Percentiles rank a stretch among this genome's conserved stretches.
Conservation (phyloP, 257 asterid genomes). For the Fraxinus quadrangulata region DNA sequence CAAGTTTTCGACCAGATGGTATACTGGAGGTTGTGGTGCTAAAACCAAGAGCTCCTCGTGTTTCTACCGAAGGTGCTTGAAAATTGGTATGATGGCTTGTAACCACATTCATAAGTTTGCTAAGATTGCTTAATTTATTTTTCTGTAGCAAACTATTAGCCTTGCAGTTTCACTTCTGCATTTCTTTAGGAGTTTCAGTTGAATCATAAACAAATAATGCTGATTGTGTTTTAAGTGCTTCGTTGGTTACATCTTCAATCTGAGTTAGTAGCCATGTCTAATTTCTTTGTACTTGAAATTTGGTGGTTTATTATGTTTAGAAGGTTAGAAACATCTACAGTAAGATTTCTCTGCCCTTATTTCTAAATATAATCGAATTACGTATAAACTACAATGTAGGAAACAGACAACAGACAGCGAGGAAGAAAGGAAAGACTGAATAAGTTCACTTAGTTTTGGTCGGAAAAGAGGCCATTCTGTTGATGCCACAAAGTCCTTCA, state of each 20-base stretch:
- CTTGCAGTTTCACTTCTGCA: background rate
- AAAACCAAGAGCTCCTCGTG: conserved; percentile 36
- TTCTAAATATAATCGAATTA: conserved; percentile 12
- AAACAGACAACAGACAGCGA: background rate
- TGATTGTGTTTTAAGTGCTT: background rate
- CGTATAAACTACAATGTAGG: background rate
- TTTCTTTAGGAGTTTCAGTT: background rate
- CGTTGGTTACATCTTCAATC: background rate
- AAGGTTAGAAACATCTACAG: background rate
- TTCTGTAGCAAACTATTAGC: background rate
- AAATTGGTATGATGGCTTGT: conserved; percentile 41
- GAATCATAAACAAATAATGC: background rate
- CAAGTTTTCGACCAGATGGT: conserved; percentile 37
- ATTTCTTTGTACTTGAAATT: background rate
- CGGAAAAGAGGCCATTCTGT: conserved; percentile 64
- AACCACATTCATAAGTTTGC: conserved; percentile 24
- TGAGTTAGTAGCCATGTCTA: background rate
- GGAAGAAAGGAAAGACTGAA: background rate
- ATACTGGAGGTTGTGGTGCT: conserved; percentile 38
- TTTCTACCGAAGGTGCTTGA: conserved; percentile 41
- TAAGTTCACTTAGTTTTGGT: conserved; percentile 41
- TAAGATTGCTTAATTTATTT: background rate
- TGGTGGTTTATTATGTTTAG: background rate
- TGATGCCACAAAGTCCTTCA: conserved; percentile 61
- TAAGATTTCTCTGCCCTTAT: conserved; percentile 8